These are phyloP conservation scores for Paraphoma chrysanthemicola DNA, from an alignment of 2,329 filamentous ascomycete species.

Conservation along the genomic window DNA sequence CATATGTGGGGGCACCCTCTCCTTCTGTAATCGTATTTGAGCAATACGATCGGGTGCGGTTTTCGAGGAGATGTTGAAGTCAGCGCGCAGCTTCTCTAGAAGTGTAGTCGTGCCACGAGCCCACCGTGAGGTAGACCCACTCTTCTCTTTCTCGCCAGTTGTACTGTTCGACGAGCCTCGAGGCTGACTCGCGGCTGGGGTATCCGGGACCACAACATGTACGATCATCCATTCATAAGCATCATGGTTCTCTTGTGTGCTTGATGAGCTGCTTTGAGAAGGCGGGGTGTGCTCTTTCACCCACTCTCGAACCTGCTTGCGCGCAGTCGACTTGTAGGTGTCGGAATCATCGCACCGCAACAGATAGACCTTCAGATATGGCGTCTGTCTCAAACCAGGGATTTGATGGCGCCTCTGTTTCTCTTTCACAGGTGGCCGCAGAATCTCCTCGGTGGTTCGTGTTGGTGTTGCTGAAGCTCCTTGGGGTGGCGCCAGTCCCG, in stretches of 20 bases:
- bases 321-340: constrained; percentile 80
- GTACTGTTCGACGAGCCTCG: constrained; percentile 60
- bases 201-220: constrained; percentile 90
- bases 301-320: constrained; percentile 87
- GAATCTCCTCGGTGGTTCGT: constrained; percentile 34
- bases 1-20: constrained; percentile 53
- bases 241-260: constrained; percentile 88
- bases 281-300: constrained; percentile 75
- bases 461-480: constrained; percentile 22
- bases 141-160: constrained; percentile 70
- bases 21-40: constrained; percentile 77
- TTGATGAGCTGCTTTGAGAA: constrained; percentile 61
- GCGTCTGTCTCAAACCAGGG: constrained; percentile 87
- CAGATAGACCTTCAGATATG: constrained; percentile 89
- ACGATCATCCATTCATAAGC: constrained; percentile 95
- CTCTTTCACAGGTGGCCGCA: constrained; percentile 27
- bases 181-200: constrained; percentile 78
- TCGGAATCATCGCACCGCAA: constrained; percentile 96
- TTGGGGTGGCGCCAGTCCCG: constrained; percentile 26
- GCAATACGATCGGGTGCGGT: constrained; percentile 77
- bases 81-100: constrained; percentile 85
- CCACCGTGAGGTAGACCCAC: constrained; percentile 73
- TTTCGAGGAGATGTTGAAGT: constrained; percentile 85
- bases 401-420: constrained; percentile 86
- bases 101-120: constrained; percentile 80